These are phyloP conservation scores for Cordyceps sp. DNA, from an alignment of 2,329 filamentous ascomycete species.

Conservation along the genomic window DNA sequence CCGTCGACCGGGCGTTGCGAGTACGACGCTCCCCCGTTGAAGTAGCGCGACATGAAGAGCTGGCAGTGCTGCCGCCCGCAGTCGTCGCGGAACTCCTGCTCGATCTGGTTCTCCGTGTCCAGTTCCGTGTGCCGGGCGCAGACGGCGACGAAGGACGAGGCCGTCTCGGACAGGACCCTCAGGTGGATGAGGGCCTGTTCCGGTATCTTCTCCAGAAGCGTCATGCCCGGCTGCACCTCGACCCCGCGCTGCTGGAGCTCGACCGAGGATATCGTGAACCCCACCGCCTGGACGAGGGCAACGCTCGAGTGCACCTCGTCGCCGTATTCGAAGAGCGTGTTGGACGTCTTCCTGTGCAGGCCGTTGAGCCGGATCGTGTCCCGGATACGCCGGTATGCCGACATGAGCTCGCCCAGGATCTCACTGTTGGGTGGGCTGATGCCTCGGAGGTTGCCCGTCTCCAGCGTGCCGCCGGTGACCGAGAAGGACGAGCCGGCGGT, in stretches of 20 bases:
- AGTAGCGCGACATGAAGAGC: conserved; percentile 49
- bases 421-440: conserved; percentile 3
- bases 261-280: conserved; percentile 70
- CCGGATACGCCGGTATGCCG: conserved; percentile 42
- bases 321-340: conserved; percentile 11
- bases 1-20: conserved; percentile 24
- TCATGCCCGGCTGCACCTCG: conserved; percentile 55
- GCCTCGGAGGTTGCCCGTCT: conserved; percentile 6
- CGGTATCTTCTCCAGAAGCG: conserved; percentile 68
- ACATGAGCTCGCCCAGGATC: conserved; percentile 35
- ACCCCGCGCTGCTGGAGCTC: conserved; percentile 87
- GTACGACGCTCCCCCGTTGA: conserved; percentile 23
- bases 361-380: conserved; percentile 41
- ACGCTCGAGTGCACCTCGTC: conserved; percentile 38
- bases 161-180: conserved; percentile 76
- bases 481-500: conserved; percentile 25
- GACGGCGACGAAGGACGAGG: conserved; percentile 67
- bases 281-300: conserved; percentile 49
- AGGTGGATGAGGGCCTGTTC: conserved; percentile 74
- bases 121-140: conserved; percentile 49
- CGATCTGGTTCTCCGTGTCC: conserved; percentile 43
- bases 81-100: conserved; percentile 48
- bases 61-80: conserved; percentile 59
- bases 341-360: conserved; percentile 23
- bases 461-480: conserved; percentile 11